Conservation (phyloP, 2,329 filamentous ascomycete species). For the Peltaster fructicola region DNA sequence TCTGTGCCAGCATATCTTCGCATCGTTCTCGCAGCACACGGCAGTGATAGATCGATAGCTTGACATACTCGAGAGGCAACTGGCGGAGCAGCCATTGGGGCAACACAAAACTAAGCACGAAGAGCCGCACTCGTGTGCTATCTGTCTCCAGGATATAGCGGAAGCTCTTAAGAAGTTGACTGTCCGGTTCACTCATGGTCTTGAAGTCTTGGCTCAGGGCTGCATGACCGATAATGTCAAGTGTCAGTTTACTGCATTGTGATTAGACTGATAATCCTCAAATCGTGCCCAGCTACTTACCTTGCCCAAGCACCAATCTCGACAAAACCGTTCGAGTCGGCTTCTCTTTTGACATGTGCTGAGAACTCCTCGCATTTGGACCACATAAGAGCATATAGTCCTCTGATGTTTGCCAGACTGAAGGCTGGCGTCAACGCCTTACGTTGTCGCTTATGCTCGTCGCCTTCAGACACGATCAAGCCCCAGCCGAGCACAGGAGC, state of each 20-base stretch:
- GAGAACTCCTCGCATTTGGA: constrained; percentile 34
- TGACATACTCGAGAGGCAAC: constrained; percentile 32
- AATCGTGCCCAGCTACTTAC: constrained; percentile 26
- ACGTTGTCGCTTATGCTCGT: constrained; percentile 34
- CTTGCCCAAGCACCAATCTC: too few species aligned
- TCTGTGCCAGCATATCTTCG: constrained; percentile 30
- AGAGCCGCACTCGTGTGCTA: constrained; percentile 29
- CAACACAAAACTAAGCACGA: constrained; percentile 22
- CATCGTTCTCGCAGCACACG: constrained; percentile 29
- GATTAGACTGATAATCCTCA: too few species aligned
- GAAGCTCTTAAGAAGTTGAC: constrained; percentile 25
- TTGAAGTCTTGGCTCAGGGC: constrained; percentile 28
- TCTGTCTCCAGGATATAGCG: constrained; percentile 29
- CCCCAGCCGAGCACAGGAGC: constrained; percentile 28
- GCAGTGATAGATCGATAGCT: too few species aligned
- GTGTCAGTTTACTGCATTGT: too few species aligned
- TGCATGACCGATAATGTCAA: constrained; percentile 30
- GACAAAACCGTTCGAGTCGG: too few species aligned
- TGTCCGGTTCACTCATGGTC: constrained; percentile 23
- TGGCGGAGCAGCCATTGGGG: constrained; percentile 21
- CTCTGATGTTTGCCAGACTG: constrained; percentile 68
- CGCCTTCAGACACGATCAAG: constrained; percentile 5
- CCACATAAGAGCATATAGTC: constrained; percentile 76
- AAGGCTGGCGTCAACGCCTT: constrained; percentile 71
- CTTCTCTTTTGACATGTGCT: too few species aligned